phyloP scores from a whole-genome alignment of 2,329 filamentous ascomycete genomes.

The Davidsoniella virescens region DNA sequence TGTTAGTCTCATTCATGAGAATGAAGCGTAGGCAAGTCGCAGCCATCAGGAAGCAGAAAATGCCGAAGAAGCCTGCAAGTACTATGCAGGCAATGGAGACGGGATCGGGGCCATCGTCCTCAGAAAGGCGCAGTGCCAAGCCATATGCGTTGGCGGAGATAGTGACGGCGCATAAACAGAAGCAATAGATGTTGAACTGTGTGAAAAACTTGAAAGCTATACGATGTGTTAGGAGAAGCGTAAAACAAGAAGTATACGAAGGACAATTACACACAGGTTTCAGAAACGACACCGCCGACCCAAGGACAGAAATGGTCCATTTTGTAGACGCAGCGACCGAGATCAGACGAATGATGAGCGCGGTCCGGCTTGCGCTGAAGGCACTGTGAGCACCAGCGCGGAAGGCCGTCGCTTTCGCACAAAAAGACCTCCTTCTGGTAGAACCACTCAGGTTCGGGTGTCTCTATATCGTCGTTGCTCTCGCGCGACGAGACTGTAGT shows the following conservation, averaged over 20 bases:
- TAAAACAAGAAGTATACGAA: background rate
- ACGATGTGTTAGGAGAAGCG: background rate
- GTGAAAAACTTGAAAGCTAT: constrained; percentile 77
- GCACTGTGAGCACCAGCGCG: constrained; percentile 73
- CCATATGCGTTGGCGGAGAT: constrained; percentile 50
- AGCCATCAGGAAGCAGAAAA: constrained; percentile 72
- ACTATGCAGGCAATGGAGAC: constrained; percentile 52
- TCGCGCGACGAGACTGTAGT: no score
- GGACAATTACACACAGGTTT: constrained; percentile 40
- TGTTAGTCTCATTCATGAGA: constrained; percentile 61
- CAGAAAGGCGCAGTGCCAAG: constrained; percentile 35
- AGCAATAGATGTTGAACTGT: constrained; percentile 65
- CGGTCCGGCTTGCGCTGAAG: constrained; percentile 78
- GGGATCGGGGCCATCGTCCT: constrained; percentile 30
- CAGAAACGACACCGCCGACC: constrained; percentile 85
- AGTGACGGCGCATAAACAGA: constrained; percentile 47
- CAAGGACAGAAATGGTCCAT: constrained; percentile 96
- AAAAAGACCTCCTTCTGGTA: constrained; percentile 72
- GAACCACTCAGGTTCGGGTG: constrained; percentile 55
- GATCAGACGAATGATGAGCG: constrained; percentile 70
- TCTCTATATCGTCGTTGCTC: constrained; percentile 31
- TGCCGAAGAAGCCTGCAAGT: constrained; percentile 52
- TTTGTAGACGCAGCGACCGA: constrained; percentile 66
- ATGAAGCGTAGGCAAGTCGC: constrained; percentile 54
- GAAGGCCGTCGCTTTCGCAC: constrained; percentile 69